Conservation (phyloP, 768 basidiomycete species). For the Boletus vermiculosoides region DNA sequence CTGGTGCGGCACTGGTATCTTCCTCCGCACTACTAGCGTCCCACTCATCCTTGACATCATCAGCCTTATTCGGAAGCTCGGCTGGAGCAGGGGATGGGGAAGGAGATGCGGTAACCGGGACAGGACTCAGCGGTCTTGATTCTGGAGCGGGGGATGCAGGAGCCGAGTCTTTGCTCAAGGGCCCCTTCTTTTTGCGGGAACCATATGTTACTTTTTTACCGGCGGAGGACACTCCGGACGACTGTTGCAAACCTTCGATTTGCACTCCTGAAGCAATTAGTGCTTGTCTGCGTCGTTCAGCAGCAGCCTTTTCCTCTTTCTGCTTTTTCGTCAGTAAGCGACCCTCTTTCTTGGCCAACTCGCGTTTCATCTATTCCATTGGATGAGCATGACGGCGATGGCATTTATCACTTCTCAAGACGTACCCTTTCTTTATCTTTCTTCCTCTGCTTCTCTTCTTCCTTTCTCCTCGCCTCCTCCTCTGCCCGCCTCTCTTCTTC, state of each 20-base stretch:
- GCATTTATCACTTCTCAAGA: neutral
- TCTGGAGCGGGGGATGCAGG: conserved; percentile 49
- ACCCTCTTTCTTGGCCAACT: conserved; percentile 91
- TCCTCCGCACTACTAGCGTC: conserved; percentile 49
- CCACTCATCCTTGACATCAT: conserved; percentile 52
- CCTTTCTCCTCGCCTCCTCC: conserved; percentile 74
- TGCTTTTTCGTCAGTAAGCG: conserved; percentile 95
- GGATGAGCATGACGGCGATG: neutral
- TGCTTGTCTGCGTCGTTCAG: conserved; percentile 88
- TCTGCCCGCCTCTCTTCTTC: conserved; percentile 81
- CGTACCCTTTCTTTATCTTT: conserved; percentile 88
- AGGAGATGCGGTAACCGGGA: conserved; percentile 23
- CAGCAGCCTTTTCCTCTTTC: conserved; percentile 87
- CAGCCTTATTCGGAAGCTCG: conserved; percentile 24
- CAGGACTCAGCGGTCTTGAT: conserved; percentile 51
- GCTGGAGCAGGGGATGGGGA: conserved; percentile 28
- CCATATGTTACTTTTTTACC: conserved; percentile 80
- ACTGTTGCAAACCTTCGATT: conserved; percentile 83
- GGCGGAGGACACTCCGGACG: conserved; percentile 38
- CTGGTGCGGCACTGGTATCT: conserved; percentile 26
- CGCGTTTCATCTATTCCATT: conserved; percentile 73
- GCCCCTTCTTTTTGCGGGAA: conserved; percentile 76
- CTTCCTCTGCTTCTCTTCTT: conserved; percentile 78
- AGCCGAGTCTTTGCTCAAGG: conserved; percentile 37
- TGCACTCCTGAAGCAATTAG: conserved; percentile 85